These are phyloP conservation scores for Candida broadrunensis DNA, from an alignment of 805 yeast species.

Conservation along the genomic window DNA sequence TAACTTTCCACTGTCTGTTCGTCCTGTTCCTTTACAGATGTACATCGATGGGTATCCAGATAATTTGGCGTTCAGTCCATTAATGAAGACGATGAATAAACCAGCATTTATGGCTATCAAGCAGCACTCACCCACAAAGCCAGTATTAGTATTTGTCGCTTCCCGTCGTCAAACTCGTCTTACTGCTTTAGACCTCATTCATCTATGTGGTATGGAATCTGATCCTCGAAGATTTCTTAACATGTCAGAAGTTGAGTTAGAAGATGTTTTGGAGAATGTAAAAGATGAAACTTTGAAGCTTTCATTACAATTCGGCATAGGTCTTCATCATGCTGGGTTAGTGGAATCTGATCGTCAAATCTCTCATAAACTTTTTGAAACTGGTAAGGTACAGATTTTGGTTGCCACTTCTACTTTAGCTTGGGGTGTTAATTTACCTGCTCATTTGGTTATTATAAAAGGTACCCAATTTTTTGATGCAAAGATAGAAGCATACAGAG, in stretches of 20 bases:
- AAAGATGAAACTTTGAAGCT: conserved; percentile 80
- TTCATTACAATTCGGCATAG: conserved; percentile 76
- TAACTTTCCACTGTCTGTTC: conserved; percentile 76
- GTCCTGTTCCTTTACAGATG: conserved; percentile 86
- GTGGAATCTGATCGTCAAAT: conserved; percentile 70
- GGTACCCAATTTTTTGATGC: conserved; percentile 70
- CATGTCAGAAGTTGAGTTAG: conserved; percentile 64
- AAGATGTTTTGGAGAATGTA: conserved; percentile 47
- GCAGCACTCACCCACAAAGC: conserved; percentile 83
- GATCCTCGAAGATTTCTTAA: conserved; percentile 69
- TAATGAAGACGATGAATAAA: conserved; percentile 85
- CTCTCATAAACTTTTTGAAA: conserved; percentile 67
- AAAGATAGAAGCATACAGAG: conserved; percentile 65
- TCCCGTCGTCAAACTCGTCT: conserved; percentile 80
- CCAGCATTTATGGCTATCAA: conserved; percentile 93
- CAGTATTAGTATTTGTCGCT: conserved; percentile 81
- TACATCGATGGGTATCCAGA: conserved; percentile 86
- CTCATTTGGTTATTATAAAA: conserved; percentile 73
- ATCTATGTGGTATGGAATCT: conserved; percentile 74
- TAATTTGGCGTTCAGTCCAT: conserved; percentile 73
- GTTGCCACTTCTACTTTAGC: conserved; percentile 83
- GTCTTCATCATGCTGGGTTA: conserved; percentile 79
- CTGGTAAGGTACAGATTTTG: conserved; percentile 67
- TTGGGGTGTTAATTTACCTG: conserved; percentile 85
- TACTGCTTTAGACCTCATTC: conserved; percentile 75